Evolutionary conservation across 2,329 filamentous ascomycete species (phyloP).

Genomic region (Aspergillus ochraceoroseus): DNA sequence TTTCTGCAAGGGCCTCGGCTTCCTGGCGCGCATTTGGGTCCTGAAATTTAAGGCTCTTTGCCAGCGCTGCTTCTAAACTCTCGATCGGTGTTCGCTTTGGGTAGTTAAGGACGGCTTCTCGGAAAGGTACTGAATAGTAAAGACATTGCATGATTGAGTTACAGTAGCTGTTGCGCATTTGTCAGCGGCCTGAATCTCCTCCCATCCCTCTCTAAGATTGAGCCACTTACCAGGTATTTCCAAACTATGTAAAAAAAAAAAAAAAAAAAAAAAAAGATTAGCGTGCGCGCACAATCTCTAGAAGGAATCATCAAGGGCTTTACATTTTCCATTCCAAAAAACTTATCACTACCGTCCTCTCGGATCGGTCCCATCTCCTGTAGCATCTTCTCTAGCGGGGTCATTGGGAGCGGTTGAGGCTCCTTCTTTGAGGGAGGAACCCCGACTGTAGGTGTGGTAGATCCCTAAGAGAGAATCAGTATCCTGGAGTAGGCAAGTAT

Average conservation of each 20-base stretch:
- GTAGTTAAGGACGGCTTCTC: slow-evolving; percentile 89
- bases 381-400: slow-evolving; percentile 68
- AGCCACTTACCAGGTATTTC: slow-evolving; percentile 80
- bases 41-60: slow-evolving; percentile 52
- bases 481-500: neutral
- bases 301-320: slow-evolving; percentile 46
- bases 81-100: slow-evolving; percentile 67
- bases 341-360: slow-evolving; percentile 90
- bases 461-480: slow-evolving; percentile 39
- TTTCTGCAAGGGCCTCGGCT: slow-evolving; percentile 48
- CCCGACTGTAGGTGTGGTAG: slow-evolving; percentile 45
- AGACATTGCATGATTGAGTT: slow-evolving; percentile 97
- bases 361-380: slow-evolving; percentile 74
- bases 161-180: slow-evolving; percentile 67
- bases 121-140: slow-evolving; percentile 91
- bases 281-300: neutral
- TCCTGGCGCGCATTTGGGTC: slow-evolving; percentile 54
- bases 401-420: slow-evolving; percentile 52
- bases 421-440: slow-evolving; percentile 56
- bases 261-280: slow-evolving; percentile 20
- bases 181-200: slow-evolving; percentile 4
- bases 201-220: neutral
- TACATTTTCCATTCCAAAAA: slow-evolving; percentile 98
- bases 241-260: slow-evolving; percentile 60
- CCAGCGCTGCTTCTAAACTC: slow-evolving; percentile 56